Base-by-base conservation (phyloP, 2,329 filamentous ascomycete species). In the Monosporascus sp. region DNA sequence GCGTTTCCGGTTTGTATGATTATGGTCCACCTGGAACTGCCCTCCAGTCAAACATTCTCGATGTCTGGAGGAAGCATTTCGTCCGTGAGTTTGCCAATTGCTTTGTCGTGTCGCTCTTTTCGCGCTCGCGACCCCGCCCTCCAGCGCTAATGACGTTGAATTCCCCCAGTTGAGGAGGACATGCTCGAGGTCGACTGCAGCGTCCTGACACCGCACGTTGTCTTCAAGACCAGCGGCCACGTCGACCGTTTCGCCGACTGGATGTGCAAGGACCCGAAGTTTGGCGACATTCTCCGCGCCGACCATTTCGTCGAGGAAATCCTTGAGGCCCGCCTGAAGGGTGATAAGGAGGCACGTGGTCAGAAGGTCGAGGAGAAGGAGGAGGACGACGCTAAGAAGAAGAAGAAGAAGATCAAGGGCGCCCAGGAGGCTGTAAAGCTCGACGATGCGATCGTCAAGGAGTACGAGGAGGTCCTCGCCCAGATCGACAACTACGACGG, bases 211-310 rank as follows among this genome's bases (percentile, higher is more conserved):
- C 94, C 94, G 37, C 85, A 94, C 66, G 89, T 94, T 48, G 90
- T 99, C 38, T 83, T 99, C 68, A 96, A 97, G 81, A 96, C 93
- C 51, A 89, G 85, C 71, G 94, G 94, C 59, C 94, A 99, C 75
- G 94, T 97, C 60, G 93, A 97, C 73, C 96, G 96, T 74, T 97
- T 97, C 68, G 89, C 91, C 73, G 93, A 97, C 72, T 97, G 89
- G 90, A 97, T 97, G 92, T 96, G 90, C 85, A 96, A 96, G 74
- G 94, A 99, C 72, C 91, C 93, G 58, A 95, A 96, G 81, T 96
- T 88, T 65, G 94, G 94, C 69, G 94, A 99, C 72, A 96, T 97
- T 68, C 85, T 99, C 70, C 86, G 94, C 63, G 91, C 94, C 54
- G 94, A 99, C 69, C 94, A 99, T 77, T 84, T 97, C 65, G 92